Evolutionary conservation across 2,329 filamentous ascomycete genomes (phyloP).

Genomic region (Cladosporium halotolerans): DNA sequence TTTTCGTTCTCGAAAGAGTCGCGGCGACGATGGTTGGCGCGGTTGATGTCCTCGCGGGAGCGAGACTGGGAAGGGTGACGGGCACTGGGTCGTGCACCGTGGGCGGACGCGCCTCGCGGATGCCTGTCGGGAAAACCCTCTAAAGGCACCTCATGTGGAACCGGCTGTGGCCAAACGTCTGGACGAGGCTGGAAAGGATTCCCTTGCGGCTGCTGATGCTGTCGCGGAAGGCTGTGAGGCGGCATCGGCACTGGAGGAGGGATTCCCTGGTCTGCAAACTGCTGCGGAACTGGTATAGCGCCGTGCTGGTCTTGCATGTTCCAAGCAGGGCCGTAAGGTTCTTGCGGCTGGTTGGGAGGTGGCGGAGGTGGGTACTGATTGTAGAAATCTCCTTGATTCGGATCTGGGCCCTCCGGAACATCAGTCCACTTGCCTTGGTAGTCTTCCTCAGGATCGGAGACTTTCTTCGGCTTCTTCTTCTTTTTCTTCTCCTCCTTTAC

Average conservation of each 20-base stretch:
- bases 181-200: conserved; percentile 5
- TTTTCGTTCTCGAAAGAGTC: not conserved
- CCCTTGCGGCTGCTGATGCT: not conserved
- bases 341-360: not conserved
- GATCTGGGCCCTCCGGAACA: not conserved
- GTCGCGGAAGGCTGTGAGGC: not conserved
- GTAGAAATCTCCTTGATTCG: not conserved
- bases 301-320: not conserved
- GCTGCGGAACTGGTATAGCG: not conserved
- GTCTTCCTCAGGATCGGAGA: not conserved
- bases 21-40: not conserved
- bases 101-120: not conserved
- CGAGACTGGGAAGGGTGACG: not conserved
- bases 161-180: not conserved
- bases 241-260: not conserved
- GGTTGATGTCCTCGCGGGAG: not conserved
- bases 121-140: not conserved
- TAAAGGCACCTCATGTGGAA: not conserved
- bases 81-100: not conserved
- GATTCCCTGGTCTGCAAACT: not conserved
- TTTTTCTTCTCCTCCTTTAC: not conserved
- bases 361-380: not conserved
- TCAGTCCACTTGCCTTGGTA: not conserved
- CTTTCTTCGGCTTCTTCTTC: not conserved
- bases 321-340: not conserved